Evolutionary conservation across 441 rosid species (phyloP), one percentile per base, ranked within the genome.

Genomic region (Eruca vesicaria): DNA sequence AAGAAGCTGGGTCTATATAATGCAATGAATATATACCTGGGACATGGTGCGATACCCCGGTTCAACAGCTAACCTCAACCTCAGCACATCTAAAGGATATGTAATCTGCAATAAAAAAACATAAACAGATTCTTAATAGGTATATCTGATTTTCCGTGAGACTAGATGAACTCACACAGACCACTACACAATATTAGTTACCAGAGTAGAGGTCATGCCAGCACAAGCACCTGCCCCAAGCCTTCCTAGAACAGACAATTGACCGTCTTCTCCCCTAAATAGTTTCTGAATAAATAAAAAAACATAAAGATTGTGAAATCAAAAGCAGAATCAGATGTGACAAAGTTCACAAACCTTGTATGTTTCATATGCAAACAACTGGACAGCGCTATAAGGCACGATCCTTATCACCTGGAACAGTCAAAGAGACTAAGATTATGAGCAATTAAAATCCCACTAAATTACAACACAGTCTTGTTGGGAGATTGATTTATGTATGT

Each of bases 191-290:
- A 16, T 53, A 63, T 9, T 26, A 83, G 92, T 86, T 85, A 95
- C 98, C 80, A 89, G 87, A 76, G 99, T 92, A 70, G 99, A 95
- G 26, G 99, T 90, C 97, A 95, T 95, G 85, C 98, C 99, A 81
- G 99, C 98, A 85, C 99, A 92, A 82, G 99, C 98, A 72, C 99
- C 99, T 91, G 98, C 99, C 0, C 91, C 89, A 52, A 95, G 94
- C 84, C 99, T 93, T 70, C 98, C 97, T 16, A 93, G 75, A 75
- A 93, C 91, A 63, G 98, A 84, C 77, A 93, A 90, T 67, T 93
- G 82, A 9, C 88, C 95, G 68, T 93, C 98, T 79, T 91, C 86
- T 69, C 90, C 91, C 20, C 76, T 83, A 59, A 95, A 91, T 71
- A 95, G 87, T 85, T 90, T 93, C 99, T 95, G 72, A 69, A 41